Evolutionary conservation across 108 stramenopile species (phyloP), one percentile per base, ranked within the genome.

Genomic region (Cyclotella atomus): DNA sequence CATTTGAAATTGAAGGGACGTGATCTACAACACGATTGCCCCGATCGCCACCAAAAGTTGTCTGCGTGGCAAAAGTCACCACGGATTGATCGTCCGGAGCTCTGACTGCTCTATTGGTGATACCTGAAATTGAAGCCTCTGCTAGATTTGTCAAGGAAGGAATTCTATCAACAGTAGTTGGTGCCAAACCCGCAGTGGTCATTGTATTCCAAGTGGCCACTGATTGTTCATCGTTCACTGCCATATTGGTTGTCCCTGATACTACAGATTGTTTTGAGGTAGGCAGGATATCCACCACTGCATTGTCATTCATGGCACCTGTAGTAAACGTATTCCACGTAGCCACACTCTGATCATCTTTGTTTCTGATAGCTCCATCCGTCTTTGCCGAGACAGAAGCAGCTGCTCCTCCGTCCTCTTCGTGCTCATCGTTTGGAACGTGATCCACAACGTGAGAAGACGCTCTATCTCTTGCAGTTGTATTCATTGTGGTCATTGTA

Each of bases 51-150:
- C 65, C 73, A 34, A 55, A 59, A 24, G 80, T 76, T 8, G 75
- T 81, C 45, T 62, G 59, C 10, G 80, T 81, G 5, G 80, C 75
- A 76, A 81, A 81, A 6, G 80, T 81, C 8, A 81, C 74, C 6
- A 81, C 63, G 14, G 80, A 81, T 66, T 79, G 78, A 68, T 79
- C 78, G 45, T 79, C 78, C 27, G 59, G 65, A 15, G 52, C 71
- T 27, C 78, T 65, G 12, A 79, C 54, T 6, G 78, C 78, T 30
- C 66, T 56, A 38, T 68, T 68, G 3, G 78, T 79, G 16, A 27
- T 45, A 34, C 66, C 71, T 17, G 78, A 79, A 46, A 72, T 41
- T n/a, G 78, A 79, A 3, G 29, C 10, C 8, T 33, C 49, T 19
- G 43, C 60, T 16, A 41, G 17, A 30, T 68, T 71, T 17, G 57